Base-by-base conservation (phyloP, 2,329 filamentous ascomycete genomes). In the Claviceps pusilla region DNA sequence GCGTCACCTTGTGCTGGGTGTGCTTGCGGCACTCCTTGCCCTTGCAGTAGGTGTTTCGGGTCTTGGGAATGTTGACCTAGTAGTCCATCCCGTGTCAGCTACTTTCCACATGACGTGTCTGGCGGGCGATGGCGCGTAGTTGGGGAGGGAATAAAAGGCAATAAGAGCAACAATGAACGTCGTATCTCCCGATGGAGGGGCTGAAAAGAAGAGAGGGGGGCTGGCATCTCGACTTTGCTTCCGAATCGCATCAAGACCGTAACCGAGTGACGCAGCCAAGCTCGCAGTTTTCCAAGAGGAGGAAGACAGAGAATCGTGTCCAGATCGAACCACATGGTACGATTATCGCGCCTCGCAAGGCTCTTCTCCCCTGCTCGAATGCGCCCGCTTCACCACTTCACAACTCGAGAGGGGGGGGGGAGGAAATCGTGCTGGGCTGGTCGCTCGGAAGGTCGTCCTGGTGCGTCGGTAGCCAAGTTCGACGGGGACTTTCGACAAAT, bases 61-160 rank as follows among this genome's bases (percentile, higher is more conserved):
- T 95, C 82, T 95, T 95, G 71, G 90, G 89, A 79, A 95, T 87
- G 87, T 95, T 95, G 81, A 95, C 89, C 90, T 91, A 65, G 42
- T 50, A 24, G 47, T 50, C 33, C 19, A 11, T 33, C 29, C 37
- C 54, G 35, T 39, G 55, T 57, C 53, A 57, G 55, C 53, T 49
- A 29, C 52, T 54, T n/a, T 14, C 7, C 43, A 35, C 35, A 31
- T 12, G 35, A 48, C 33, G 48, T 6, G 16, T 42, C 9, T 41
- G 3, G 35, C 9, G 11, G 45, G 45, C 11, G 35, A 12, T 5
- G 24, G 28, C 4, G 45, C 45, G 16, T 3, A 9, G 29, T 1
- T 19, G 19, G 0, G 24, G 19, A 33, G 48, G 19, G 12, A 10
- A 5, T 33, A 11, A 9, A 16, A 29, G 14, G 14, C 16, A 37